phyloP scores from a whole-genome alignment of 2,329 filamentous ascomycete species.

The Tolypocladium pustulatum region DNA sequence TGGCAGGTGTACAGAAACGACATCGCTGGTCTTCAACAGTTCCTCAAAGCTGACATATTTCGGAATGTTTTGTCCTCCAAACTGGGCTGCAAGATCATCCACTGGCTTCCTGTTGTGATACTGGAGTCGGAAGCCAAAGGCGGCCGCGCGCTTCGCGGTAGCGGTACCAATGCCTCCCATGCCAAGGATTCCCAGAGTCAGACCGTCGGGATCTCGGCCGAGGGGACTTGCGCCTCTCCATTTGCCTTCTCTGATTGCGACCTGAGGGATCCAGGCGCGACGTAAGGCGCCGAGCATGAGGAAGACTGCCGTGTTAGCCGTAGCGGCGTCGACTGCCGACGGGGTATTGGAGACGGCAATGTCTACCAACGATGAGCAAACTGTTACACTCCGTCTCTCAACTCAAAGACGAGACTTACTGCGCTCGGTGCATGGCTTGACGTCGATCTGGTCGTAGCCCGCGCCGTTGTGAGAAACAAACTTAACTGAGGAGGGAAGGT shows the following conservation, averaged over 20 bases:
- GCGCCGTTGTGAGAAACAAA: slow-evolving; percentile 30
- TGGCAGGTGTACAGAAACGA: slow-evolving; percentile 42
- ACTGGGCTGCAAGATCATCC: slow-evolving; percentile 31
- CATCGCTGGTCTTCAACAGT: slow-evolving; percentile 40
- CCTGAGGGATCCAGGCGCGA: slow-evolving; percentile 51
- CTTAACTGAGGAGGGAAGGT: slow-evolving; percentile 26
- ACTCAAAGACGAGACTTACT: neutral
- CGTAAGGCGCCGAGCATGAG: slow-evolving; percentile 59
- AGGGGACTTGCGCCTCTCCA: slow-evolving; percentile 42
- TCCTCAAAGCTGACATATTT: slow-evolving; percentile 43
- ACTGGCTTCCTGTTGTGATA: slow-evolving; percentile 42
- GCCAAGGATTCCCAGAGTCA: slow-evolving; percentile 47
- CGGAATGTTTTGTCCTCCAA: neutral
- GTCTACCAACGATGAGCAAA: neutral
- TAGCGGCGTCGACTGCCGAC: slow-evolving; percentile 57
- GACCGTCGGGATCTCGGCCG: slow-evolving; percentile 59
- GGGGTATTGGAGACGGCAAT: slow-evolving; percentile 60
- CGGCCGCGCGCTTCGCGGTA: slow-evolving; percentile 33
- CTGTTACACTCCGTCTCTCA: rapidly evolving
- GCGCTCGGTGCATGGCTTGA: slow-evolving; percentile 44
- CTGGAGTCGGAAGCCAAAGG: slow-evolving; percentile 46
- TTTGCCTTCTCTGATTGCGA: slow-evolving; percentile 44
- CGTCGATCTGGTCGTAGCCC: slow-evolving; percentile 63
- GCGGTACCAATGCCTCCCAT: slow-evolving; percentile 50
- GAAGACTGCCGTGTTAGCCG: slow-evolving; percentile 61